Base-by-base conservation (phyloP, 306 rosid genomes). In the Vigna reflexopilosa region DNA sequence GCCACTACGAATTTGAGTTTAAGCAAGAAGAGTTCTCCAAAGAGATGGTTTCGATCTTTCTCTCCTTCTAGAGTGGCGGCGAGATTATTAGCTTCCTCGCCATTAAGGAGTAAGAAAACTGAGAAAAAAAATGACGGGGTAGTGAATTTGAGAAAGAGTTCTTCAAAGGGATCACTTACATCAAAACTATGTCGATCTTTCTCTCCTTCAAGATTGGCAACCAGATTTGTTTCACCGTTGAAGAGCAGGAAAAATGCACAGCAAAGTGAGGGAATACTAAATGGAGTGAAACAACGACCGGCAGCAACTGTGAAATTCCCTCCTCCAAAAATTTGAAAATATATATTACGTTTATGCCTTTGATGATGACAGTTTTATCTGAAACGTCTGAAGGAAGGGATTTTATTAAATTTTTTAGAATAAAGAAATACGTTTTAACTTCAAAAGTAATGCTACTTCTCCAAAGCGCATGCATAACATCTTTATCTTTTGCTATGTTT, bases 141-240 rank as follows among this genome's bases (percentile, higher is more conserved):
- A 19, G 22, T 42, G 38, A 64, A 40, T 77, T 73, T 81, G 67
- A 70, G 77, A 28, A 90, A 77, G 77, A 71, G 42, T 70, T 91
- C 96, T 49, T 89, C 91, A 2, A 94, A 90, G 88, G 85, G 81
- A 84, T 88, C 93, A 0, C 54, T 87, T 17, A 89, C 87, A 2
- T 84, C 97, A 3, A 92, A 88, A 64, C 83, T 90, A n/a, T 80
- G 93, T 12, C 78, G 91, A 52, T 90, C 97, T 30, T 90, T 94
- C 72, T 94, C 97, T 42, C 98, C 98, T 14, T 92, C 98, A 4
- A 92, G 97, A 77, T 49, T 92, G 83, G 97, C 95, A 5, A 85
- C 67, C 28, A 92, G 93, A 70, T 81, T 94, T 78, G 89, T 88
- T 75, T 87, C 98, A 32, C 98, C 98, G 19, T 61, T 90, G 84